A percentile compares a stretch with the other conserved stretches of the same genome.
These are phyloP conservation scores for Magnolia officinalis DNA, from an alignment of 164 flowering plant species.

Conservation along the genomic window DNA sequence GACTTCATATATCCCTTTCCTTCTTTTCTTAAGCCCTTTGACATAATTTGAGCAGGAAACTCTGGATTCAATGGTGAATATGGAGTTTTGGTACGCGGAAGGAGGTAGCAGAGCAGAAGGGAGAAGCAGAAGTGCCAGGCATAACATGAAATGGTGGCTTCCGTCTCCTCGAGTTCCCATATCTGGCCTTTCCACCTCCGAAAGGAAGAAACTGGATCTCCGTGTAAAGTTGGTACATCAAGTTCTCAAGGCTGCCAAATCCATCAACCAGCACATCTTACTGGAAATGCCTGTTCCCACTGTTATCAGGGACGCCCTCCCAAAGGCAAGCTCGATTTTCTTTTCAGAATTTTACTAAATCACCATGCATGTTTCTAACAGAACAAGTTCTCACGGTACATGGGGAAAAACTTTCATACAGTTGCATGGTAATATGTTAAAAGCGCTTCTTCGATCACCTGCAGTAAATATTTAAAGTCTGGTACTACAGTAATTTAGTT, in stretches of 20 bases:
- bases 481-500: background rate
- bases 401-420: background rate
- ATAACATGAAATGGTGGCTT: constrained; percentile 90
- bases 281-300: constrained; percentile 74
- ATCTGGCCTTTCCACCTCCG: constrained; percentile 61
- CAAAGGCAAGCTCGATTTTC: constrained; percentile 43
- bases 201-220: constrained; percentile 48
- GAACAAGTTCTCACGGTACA: background rate
- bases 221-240: constrained; percentile 71
- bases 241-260: constrained; percentile 83
- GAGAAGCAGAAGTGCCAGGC: constrained; percentile 42
- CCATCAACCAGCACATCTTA: constrained; percentile 65
- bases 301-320: constrained; percentile 55
- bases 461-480: too few relatives aligned
- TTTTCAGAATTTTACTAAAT: too few relatives aligned
- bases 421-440: background rate
- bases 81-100: constrained; percentile 94
- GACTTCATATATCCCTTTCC: background rate
- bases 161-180: constrained; percentile 79
- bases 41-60: constrained; percentile 46
- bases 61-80: constrained; percentile 73
- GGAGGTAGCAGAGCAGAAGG: constrained; percentile 85
- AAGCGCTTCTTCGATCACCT: background rate
- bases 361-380: background rate
- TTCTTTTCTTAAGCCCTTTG: background rate